phyloP scores from a whole-genome alignment of 345 rosid species.

The Geranium rotundifolium region DNA sequence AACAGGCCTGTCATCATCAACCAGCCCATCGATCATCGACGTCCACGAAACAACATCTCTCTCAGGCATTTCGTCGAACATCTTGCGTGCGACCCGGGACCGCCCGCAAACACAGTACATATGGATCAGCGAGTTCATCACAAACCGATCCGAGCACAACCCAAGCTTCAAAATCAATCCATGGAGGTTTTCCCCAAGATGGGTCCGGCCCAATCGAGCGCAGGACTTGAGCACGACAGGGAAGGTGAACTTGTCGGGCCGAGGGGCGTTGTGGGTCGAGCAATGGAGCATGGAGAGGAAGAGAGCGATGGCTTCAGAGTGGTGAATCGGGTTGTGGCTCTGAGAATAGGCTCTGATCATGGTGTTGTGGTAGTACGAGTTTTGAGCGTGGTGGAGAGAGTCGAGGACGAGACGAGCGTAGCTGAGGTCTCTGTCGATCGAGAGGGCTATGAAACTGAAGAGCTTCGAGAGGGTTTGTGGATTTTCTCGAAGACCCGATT shows the following conservation, averaged over 20 bases:
- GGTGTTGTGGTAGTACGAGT: conserved; percentile 41
- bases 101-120: conserved; percentile 34
- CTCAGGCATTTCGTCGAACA: conserved; percentile 47
- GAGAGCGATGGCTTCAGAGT: conserved; percentile 11
- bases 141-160: conserved; percentile 19
- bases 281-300: no score
- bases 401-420: conserved; percentile 35
- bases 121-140: conserved; percentile 38
- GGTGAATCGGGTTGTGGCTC: conserved; percentile 22
- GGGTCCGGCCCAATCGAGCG: conserved; percentile 21
- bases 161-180: conserved; percentile 38
- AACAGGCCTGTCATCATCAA: conserved; percentile 17
- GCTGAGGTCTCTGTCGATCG: conserved; percentile 36
- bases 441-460: conserved; percentile 39
- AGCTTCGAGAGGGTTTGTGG: conserved; percentile 33
- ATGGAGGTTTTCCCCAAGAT: conserved; percentile 35
- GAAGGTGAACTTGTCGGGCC: conserved; percentile 46
- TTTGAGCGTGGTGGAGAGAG: conserved; percentile 25
- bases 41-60: conserved; percentile 57
- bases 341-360: conserved; percentile 39
- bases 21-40: conserved; percentile 44
- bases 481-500: background rate
- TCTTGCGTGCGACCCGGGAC: conserved; percentile 22
- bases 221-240: conserved; percentile 42
- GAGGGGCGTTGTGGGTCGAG: conserved; percentile 1